These are phyloP conservation scores for Leptodontidium sp. DNA, from an alignment of 2,329 filamentous ascomycete species.

Conservation along the genomic window DNA sequence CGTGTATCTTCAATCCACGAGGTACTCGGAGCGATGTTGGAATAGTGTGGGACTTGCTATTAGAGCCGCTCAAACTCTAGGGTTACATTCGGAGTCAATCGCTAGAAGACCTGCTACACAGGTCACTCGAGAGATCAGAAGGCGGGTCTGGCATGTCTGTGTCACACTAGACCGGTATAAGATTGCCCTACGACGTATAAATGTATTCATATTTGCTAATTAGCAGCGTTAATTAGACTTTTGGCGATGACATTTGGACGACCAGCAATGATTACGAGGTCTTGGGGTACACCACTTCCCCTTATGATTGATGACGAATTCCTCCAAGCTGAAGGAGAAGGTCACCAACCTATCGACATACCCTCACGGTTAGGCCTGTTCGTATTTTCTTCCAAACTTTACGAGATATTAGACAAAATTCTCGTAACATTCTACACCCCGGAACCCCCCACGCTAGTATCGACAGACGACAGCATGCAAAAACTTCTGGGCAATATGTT, in stretches of 20 bases:
- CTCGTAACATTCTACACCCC: constrained; percentile 27
- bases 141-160: constrained; percentile 47
- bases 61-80: constrained; percentile 44
- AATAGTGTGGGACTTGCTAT: constrained; percentile 45
- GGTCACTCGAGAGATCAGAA: constrained; percentile 43
- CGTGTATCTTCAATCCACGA: constrained; percentile 45
- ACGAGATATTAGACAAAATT: constrained; percentile 36
- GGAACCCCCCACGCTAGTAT: not conserved
- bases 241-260: constrained; percentile 45
- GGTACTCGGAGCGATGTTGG: constrained; percentile 46
- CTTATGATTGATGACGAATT: constrained; percentile 46
- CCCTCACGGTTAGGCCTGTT: constrained; percentile 41
- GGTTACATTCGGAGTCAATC: constrained; percentile 38
- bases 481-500: constrained; percentile 26
- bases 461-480: not conserved
- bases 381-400: constrained; percentile 34
- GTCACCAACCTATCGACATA: constrained; percentile 34
- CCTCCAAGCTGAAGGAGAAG: constrained; percentile 37
- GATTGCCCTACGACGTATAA: not conserved
- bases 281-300: constrained; percentile 32
- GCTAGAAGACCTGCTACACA: constrained; percentile 30
- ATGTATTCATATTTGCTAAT: not conserved
- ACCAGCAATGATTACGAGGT: constrained; percentile 37
- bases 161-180: constrained; percentile 44
- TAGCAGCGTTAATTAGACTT: constrained; percentile 29